These are phyloP conservation scores for Phaeosphaeria sp. DNA, from an alignment of 2,329 filamentous ascomycete species.

Conservation along the genomic window DNA sequence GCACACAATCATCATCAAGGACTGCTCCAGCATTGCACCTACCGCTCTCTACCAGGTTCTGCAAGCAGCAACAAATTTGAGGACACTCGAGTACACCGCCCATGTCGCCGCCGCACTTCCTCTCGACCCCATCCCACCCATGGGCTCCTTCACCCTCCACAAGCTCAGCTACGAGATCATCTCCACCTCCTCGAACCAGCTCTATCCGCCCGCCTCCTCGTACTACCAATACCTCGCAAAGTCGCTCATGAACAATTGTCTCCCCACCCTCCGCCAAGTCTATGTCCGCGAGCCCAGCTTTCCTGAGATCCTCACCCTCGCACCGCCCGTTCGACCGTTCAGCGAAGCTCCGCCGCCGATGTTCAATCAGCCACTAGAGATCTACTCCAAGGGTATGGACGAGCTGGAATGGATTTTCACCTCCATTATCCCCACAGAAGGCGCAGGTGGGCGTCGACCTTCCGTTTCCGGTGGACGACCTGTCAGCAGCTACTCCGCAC, in stretches of 20 bases:
- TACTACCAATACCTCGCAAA: conserved; percentile 88
- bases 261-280: conserved; percentile 76
- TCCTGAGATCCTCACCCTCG: conserved; percentile 77
- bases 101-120: conserved; percentile 65
- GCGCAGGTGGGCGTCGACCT: conserved; percentile 48
- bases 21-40: conserved; percentile 71
- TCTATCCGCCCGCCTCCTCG: conserved; percentile 59
- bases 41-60: conserved; percentile 68
- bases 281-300: conserved; percentile 89
- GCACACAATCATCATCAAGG: conserved; percentile 71
- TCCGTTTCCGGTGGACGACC: conserved; percentile 52
- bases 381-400: conserved; percentile 71
- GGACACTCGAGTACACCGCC: conserved; percentile 65
- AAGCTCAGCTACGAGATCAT: conserved; percentile 86
- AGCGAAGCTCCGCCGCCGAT: conserved; percentile 50
- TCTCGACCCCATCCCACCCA: conserved; percentile 63
- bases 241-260: conserved; percentile 77
- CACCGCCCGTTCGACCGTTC: conserved; percentile 67
- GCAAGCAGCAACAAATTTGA: conserved; percentile 63
- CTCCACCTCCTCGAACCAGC: conserved; percentile 63
- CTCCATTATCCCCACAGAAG: conserved; percentile 61
- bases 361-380: conserved; percentile 65
- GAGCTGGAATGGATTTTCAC: conserved; percentile 74
- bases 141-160: conserved; percentile 72
- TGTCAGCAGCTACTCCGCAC: conserved; percentile 53